Conservation (phyloP, 2,329 filamentous ascomycete genomes). For the Ceratocystis cubensis region DNA sequence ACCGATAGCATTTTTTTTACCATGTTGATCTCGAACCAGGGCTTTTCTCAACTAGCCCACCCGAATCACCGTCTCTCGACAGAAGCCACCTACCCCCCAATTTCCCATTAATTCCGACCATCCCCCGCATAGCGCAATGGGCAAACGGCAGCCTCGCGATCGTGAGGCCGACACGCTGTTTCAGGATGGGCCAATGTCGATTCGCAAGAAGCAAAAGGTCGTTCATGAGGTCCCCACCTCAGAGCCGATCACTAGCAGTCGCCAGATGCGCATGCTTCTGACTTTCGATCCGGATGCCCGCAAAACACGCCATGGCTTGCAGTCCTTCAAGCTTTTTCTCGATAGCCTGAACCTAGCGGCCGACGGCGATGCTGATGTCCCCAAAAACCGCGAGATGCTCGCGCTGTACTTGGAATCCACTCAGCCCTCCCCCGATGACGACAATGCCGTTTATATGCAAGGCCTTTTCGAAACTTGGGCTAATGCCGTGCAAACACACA, state of each 20-base stretch:
- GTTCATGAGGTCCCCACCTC: constrained; percentile 44
- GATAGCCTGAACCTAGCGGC: constrained; percentile 44
- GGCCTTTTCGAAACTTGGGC: constrained; percentile 84
- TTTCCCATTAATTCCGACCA: neutral
- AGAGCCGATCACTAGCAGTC: constrained; percentile 49
- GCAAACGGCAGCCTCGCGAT: constrained; percentile 33
- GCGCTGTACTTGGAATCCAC: constrained; percentile 53
- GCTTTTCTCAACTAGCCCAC: neutral
- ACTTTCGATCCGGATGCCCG: constrained; percentile 57
- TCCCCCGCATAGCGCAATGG: constrained; percentile 28
- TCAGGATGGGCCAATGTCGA: constrained; percentile 22
- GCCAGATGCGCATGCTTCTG: constrained; percentile 57
- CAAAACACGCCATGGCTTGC: constrained; percentile 55
- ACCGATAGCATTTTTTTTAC: constrained; percentile 14
- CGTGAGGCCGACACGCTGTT: constrained; percentile 32
- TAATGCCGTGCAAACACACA: constrained; percentile 65
- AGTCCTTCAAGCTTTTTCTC: constrained; percentile 58
- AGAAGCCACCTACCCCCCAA: neutral
- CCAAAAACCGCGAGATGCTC: constrained; percentile 46
- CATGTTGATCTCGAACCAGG: neutral
- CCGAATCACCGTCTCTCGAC: neutral
- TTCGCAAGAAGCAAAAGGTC: constrained; percentile 43
- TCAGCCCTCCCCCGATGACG: constrained; percentile 35
- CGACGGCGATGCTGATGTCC: constrained; percentile 31
- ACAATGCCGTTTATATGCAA: constrained; percentile 50